phyloP scores from a whole-genome alignment of 2,329 filamentous ascomycete species.

The Pseudogymnoascus sp. region DNA sequence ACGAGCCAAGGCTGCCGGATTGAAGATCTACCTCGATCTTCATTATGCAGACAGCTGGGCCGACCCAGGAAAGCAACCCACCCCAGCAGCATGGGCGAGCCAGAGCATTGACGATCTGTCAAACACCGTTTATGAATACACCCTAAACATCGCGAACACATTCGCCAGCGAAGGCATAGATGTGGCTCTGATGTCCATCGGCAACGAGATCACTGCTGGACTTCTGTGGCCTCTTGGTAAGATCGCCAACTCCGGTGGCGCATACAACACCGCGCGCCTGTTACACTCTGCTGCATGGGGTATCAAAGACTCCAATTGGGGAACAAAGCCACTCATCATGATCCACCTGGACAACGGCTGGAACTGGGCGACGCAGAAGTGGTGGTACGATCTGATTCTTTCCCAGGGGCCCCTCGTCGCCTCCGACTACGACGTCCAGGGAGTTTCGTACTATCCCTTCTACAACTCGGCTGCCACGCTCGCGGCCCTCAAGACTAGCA shows the following conservation, averaged over 20 bases:
- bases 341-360: conserved; percentile 71
- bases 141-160: conserved; percentile 49
- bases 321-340: conserved; percentile 57
- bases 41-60: conserved; percentile 66
- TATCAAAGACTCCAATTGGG: conserved; percentile 53
- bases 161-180: conserved; percentile 48
- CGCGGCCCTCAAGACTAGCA: conserved; percentile 42
- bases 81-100: conserved; percentile 55
- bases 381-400: conserved; percentile 54
- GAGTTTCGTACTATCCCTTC: conserved; percentile 67
- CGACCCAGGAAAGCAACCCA: conserved; percentile 44
- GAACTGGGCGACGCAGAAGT: conserved; percentile 57
- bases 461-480: conserved; percentile 54
- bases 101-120: conserved; percentile 46
- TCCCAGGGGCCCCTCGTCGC: conserved; percentile 39
- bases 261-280: conserved; percentile 52
- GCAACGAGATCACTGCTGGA: conserved; percentile 63
- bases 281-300: conserved; percentile 56
- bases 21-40: conserved; percentile 51
- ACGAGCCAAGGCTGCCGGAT: conserved; percentile 52
- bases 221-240: conserved; percentile 58
- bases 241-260: conserved; percentile 34
- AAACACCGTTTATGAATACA: conserved; percentile 62
- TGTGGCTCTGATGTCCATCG: conserved; percentile 58
- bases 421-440: conserved; percentile 61